Evolutionary conservation across 768 basidiomycete genomes (phyloP).

Genomic region (Psilocybe sp.): DNA sequence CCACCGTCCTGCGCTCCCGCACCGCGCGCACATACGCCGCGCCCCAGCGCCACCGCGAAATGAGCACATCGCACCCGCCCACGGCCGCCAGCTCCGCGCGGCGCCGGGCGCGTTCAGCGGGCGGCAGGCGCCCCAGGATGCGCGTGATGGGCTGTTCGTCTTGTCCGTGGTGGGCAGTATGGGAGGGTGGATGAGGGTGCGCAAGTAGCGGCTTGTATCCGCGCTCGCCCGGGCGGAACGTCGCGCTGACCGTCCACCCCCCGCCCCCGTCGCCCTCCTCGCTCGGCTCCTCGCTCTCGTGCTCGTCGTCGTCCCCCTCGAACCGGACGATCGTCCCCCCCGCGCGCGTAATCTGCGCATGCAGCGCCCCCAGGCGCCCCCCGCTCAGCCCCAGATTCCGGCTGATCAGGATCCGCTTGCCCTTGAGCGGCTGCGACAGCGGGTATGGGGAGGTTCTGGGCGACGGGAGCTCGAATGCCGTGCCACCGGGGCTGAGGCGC

Average conservation of each 20-base stretch:
- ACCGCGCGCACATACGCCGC: conserved; percentile 75
- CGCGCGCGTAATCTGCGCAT: conserved; percentile 54
- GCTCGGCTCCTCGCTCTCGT: conserved; percentile 6
- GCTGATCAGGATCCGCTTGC: conserved; percentile 60
- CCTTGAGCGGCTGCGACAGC: conserved; percentile 48
- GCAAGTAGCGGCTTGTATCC: no score
- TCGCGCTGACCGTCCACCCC: background rate
- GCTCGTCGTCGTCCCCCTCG: conserved; percentile 23
- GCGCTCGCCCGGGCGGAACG: background rate
- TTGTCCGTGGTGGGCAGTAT: no score
- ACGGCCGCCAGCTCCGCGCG: conserved; percentile 38
- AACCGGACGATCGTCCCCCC: conserved; percentile 38
- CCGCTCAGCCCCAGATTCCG: conserved; percentile 51
- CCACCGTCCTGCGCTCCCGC: conserved; percentile 56
- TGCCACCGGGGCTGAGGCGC: no score
- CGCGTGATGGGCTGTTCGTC: no score
- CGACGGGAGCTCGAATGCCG: background rate
- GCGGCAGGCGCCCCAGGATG: background rate
- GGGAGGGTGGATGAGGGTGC: no score
- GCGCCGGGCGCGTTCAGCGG: conserved; percentile 18
- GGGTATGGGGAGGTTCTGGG: background rate
- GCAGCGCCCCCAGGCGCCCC: conserved; percentile 51
- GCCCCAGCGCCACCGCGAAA: conserved; percentile 70
- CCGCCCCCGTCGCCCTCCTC: conserved; percentile 5
- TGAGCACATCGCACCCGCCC: conserved; percentile 63